Evolutionary conservation across 2,329 filamentous ascomycete genomes (phyloP).

Genomic region (Hortaea werneckii): DNA sequence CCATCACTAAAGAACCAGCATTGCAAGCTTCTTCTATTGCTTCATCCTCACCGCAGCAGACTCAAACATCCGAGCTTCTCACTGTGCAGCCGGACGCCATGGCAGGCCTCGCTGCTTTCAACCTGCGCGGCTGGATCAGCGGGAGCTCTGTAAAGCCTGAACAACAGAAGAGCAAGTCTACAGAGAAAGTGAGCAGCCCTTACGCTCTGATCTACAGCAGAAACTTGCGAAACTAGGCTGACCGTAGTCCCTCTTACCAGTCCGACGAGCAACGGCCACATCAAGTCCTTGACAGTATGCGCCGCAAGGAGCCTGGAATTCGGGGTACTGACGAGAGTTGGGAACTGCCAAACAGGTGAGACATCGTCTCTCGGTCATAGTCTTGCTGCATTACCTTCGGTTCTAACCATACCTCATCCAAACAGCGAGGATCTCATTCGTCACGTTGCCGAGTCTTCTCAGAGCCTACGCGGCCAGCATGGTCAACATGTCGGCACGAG

Average conservation of each 20-base stretch:
- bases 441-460: slow-evolving; percentile 10
- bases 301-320: slow-evolving; percentile 1
- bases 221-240: too few relatives aligned
- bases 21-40: slow-evolving; percentile 8
- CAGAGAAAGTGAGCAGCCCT: too few relatives aligned
- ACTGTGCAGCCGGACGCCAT: slow-evolving; percentile 37
- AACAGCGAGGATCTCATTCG: slow-evolving; percentile 12
- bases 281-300: too few relatives aligned
- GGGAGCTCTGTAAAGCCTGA: slow-evolving; percentile 2
- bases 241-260: too few relatives aligned
- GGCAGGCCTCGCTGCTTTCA: slow-evolving; percentile 9
- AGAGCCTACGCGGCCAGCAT: not conserved
- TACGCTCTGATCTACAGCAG: too few relatives aligned
- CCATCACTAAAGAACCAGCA: slow-evolving; percentile 9
- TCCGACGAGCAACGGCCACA: too few relatives aligned
- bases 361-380: not conserved
- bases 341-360: slow-evolving; percentile 12
- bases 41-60: slow-evolving; percentile 4
- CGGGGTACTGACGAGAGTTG: slow-evolving; percentile 12
- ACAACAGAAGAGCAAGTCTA: too few relatives aligned
- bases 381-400: not conserved
- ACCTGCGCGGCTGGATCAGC: slow-evolving; percentile 3
- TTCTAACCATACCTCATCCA: slow-evolving; percentile 5
- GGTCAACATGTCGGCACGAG: slow-evolving; percentile 7
- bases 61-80: slow-evolving; percentile 14